phyloP scores from a whole-genome alignment of 2,329 filamentous ascomycete species.

The Graphilbum sp. region DNA sequence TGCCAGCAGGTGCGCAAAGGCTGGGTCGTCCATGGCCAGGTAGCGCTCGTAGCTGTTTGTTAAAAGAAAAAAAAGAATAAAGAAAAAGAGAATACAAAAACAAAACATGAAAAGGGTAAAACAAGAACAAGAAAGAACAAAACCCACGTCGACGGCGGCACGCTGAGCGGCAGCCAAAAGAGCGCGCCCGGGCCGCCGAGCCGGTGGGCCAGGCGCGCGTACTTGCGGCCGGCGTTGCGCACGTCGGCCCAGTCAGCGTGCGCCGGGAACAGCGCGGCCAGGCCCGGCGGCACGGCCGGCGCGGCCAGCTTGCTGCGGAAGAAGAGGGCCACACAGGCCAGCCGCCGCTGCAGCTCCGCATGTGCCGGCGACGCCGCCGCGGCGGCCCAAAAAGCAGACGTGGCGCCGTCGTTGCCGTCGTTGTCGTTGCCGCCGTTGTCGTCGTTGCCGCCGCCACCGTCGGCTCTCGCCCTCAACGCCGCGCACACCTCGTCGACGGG shows the following conservation, averaged over 20 bases:
- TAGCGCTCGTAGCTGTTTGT: conserved; percentile 4
- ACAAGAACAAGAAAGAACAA: too few species aligned
- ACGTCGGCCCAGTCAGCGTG: background rate
- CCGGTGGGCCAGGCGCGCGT: background rate
- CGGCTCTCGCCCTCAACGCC: too few species aligned
- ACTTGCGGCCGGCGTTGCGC: conserved; percentile 1
- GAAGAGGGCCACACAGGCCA: conserved; percentile 1
- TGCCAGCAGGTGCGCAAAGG: background rate
- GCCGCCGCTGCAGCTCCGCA: background rate
- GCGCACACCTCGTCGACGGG: background rate
- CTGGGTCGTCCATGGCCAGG: background rate
- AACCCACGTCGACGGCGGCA: conserved; percentile 2
- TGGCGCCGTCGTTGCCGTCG: too few species aligned
- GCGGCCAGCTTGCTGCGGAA: background rate
- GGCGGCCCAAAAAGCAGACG: too few species aligned
- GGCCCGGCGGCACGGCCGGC: background rate
- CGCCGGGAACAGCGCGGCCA: background rate
- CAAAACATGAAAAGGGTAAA: too few species aligned
- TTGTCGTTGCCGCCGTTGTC: too few species aligned
- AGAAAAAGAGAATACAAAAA: too few species aligned
- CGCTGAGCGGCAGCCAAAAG: conserved; percentile 2
- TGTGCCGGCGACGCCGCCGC: background rate
- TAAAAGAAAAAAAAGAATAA: too few species aligned
- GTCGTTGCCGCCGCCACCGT: too few species aligned
- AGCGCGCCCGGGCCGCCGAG: conserved; percentile 1